Evolutionary conservation across 805 yeast genomes (phyloP), one percentile per base, ranked within the genome.

Genomic region (Barnettozyma populi): DNA sequence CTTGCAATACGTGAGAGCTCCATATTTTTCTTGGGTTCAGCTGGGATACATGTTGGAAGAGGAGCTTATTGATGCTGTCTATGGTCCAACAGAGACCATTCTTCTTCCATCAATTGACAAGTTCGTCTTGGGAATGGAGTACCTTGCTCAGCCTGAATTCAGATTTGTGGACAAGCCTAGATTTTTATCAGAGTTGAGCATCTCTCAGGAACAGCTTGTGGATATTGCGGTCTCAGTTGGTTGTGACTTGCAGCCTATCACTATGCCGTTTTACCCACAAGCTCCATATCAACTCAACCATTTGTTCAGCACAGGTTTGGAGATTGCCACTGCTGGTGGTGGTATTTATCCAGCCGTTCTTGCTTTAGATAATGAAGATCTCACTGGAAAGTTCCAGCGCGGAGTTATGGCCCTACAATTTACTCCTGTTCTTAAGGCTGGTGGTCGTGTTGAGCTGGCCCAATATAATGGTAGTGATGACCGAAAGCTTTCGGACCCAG

Each of bases 191-290:
- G 92, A 85, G 46, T 71, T 90, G 40, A 70, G 69, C 35, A 65
- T 88, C 44, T 68, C 72, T n/a, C 75, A 79, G 41, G 79, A 80
- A 45, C 90, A 84, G 58, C 79, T 92, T 47, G 68, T 79, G 46
- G 97, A 92, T 56, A 75, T 87, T 41, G 74, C 90, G 36, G 73
- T 88, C 63, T 79, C 86, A 58, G 82, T 84, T 18, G 97, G 97
- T 4, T 85, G 88, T 61, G 80, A 77, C 35, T 69, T 84, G 46
- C 95, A 87, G 59, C 87, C 87, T 14, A 65, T 64, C 29, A 76
- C 84, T 1, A 74, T 90, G 55, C 75, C 80, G 8, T 67, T 74
- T 14, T 62, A 73, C 42, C 70, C 59, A 16, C 53, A 52, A 2
- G 61, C 59, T 45, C 67, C 68, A 24, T 47, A 47, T n/a, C 43